These are phyloP conservation scores for Tricholoma flavovirens DNA, from an alignment of 768 basidiomycete genomes.

Conservation along the genomic window DNA sequence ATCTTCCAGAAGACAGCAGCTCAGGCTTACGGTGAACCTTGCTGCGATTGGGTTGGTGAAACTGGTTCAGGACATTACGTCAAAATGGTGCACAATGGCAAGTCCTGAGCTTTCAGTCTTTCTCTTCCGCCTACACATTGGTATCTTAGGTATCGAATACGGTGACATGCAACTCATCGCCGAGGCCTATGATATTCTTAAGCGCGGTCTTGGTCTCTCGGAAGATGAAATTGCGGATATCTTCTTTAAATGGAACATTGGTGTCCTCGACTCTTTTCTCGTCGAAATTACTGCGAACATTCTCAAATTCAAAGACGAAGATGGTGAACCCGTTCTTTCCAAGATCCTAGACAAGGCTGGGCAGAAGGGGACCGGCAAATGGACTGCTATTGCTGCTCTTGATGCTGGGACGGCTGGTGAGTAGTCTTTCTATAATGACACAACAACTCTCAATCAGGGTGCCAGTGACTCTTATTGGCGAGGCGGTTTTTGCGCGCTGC, in stretches of 20 bases:
- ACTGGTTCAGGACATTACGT: slow-evolving; percentile 96
- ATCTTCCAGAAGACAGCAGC: slow-evolving; percentile 99
- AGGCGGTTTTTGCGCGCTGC: slow-evolving; percentile 99
- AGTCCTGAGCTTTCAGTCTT: slow-evolving; percentile 16
- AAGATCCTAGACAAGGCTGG: slow-evolving; percentile 97
- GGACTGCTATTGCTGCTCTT: slow-evolving; percentile 96
- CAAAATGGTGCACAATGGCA: slow-evolving; percentile 99
- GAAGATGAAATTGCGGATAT: slow-evolving; percentile 93
- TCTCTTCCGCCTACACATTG: slow-evolving; percentile 7
- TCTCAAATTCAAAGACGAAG: slow-evolving; percentile 94
- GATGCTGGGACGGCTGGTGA: slow-evolving; percentile 84
- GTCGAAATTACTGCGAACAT: slow-evolving; percentile 98
- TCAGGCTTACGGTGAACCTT: slow-evolving; percentile 90
- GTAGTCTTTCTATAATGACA: slow-evolving; percentile 19
- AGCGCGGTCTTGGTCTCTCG: slow-evolving; percentile 82
- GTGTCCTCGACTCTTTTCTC: slow-evolving; percentile 98
- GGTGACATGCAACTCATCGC: slow-evolving; percentile 99
- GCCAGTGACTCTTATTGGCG: slow-evolving; percentile 95
- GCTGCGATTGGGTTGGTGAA: slow-evolving; percentile 99
- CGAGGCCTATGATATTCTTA: slow-evolving; percentile 98
- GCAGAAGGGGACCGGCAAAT: slow-evolving; percentile 99
- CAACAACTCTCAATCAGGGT: slow-evolving; percentile 4
- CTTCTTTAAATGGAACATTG: slow-evolving; percentile 95
- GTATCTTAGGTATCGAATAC: slow-evolving; percentile 86
- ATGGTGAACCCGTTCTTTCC: slow-evolving; percentile 82